Base-by-base conservation (phyloP, 2,329 filamentous ascomycete genomes). In the Epichloe gansuensis region DNA sequence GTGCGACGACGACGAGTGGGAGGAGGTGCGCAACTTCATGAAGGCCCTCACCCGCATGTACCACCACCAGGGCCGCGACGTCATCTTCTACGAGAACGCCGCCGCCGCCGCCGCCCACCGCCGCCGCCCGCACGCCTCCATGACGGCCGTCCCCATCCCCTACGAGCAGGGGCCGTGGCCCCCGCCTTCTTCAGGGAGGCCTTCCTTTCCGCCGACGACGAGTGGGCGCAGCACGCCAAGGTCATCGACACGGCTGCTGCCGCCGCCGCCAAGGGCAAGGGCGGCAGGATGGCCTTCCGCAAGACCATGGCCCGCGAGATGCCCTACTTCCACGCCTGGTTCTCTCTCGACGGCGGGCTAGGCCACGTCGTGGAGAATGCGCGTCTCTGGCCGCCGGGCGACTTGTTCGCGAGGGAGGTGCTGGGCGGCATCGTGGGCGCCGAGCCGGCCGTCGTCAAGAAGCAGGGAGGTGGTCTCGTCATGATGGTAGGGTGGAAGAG, bases 261-360 rank as follows among this genome's bases (percentile, higher is more conserved):
- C 37, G 77, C 81, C 5, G 15, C 35, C 0, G 69, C 75, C 2
- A 76, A 81, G 4, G 88, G 86, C 0, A 67, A 89, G 56, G 93
- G 91, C 0, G 93, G 91, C 0, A 86, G 86, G 62, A 69, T 78
- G 51, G 91, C 93, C 1, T 98, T 98, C 67, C 78, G 91, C 1
- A 78, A 83, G 53, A 85, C 80, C 21, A 75, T 98, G 55, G 88
- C 88, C 12, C 95, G 94, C 71, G 91, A 98, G 72, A 91, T 94
- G 87, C 91, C 94, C 0, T 98, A 98, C 67, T 98, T 98, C 63
- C 93, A 98, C 67, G 91, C 85, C 21, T 98, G 91, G 91, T 97
- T 97, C 65, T 81, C 82, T 50, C 73, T 98, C 1, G 91, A 98
- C 64, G 93, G 93, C 2, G 93, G 93, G 0, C 70, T 98, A 58